Conservation (phyloP, 1,139 yeast genomes). For the Geotrichum carabidarum region DNA sequence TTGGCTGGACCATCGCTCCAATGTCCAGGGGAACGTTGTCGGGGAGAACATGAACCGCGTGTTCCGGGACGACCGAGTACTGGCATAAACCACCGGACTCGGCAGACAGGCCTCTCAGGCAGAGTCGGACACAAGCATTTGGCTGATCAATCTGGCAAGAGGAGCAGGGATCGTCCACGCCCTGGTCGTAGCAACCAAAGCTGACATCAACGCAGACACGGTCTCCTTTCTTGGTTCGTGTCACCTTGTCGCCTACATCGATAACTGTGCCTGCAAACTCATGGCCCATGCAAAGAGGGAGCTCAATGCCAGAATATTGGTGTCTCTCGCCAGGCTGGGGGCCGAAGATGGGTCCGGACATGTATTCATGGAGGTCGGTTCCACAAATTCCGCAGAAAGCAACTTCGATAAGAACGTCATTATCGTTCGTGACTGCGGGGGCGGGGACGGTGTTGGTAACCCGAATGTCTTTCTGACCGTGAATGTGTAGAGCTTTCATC, state of each 20-base stretch:
- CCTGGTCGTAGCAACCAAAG: conserved; percentile 46
- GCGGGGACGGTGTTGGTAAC: conserved; percentile 7
- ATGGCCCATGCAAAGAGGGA: conserved; percentile 52
- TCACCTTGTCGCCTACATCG: conserved; percentile 39
- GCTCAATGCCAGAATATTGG: conserved; percentile 32
- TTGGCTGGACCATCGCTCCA: conserved; percentile 55
- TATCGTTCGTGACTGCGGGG: conserved; percentile 5
- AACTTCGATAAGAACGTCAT: conserved; percentile 45
- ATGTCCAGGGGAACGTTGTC: conserved; percentile 48
- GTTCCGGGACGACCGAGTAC: conserved; percentile 46
- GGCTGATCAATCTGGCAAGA: conserved; percentile 45
- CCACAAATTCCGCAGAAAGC: conserved; percentile 52
- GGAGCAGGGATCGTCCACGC: conserved; percentile 35
- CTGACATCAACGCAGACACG: conserved; percentile 50
- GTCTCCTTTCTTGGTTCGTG: conserved; percentile 39
- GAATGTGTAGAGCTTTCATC: conserved; percentile 18
- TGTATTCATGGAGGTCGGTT: conserved; percentile 46
- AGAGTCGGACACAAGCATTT: conserved; percentile 46
- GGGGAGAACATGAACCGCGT: conserved; percentile 37
- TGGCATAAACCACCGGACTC: conserved; percentile 51
- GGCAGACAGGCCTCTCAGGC: conserved; percentile 47
- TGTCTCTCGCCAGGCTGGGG: conserved; percentile 29
- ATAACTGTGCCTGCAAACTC: conserved; percentile 45
- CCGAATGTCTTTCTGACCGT: conserved; percentile 17
- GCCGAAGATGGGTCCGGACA: conserved; percentile 46